Base-by-base conservation (phyloP, 768 basidiomycete genomes). In the Mycena haematopus region DNA sequence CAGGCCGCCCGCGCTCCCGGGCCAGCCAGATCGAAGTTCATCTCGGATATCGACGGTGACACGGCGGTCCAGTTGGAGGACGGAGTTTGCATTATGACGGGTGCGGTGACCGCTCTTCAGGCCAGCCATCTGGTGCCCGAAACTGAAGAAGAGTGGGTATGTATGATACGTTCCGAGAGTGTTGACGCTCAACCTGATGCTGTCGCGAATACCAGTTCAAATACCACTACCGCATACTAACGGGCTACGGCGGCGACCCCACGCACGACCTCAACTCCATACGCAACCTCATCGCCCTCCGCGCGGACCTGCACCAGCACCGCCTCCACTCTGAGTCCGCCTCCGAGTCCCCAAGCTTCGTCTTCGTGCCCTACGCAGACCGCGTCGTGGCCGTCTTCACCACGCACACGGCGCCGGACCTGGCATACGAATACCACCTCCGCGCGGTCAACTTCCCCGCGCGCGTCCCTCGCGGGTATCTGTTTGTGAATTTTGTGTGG, bases 221-320 rank as follows among this genome's bases (percentile, higher is more conserved):
- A 7, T 31, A 5, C 29, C 29, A 31, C 29, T 31, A 31, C 29
- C 29, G 29, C 29, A 9, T 31, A 9, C 29, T 31, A 4, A 31
- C 9, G 29, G 46, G 13, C 6, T 55, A 55, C 22, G 52, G 52
- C 1, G 53, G 45, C 6, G 35, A 24, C 21, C 33, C 44, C 17
- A 7, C 0, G 2, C 5, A 17, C 1, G 52, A 55, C 3, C 33
- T 60, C 14, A 49, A 54, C 9, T 54, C 59, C 1, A 21, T 31
- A 14, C 38, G 25, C 24, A 60, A 60, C 22, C 17, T 49, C 15
- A 46, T 60, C 19, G 14, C 59, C 22, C 45, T 60, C 33, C 53
- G 59, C 7, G 45, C 22, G 2, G 59, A 60, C 36, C 46, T 60
- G 7, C 33, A 19, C 29, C 15, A 4, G 13, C 35, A 40, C 9